Evolutionary conservation across 1,139 yeast genomes (phyloP).

Genomic region (Debaryomyces nepalensis): DNA sequence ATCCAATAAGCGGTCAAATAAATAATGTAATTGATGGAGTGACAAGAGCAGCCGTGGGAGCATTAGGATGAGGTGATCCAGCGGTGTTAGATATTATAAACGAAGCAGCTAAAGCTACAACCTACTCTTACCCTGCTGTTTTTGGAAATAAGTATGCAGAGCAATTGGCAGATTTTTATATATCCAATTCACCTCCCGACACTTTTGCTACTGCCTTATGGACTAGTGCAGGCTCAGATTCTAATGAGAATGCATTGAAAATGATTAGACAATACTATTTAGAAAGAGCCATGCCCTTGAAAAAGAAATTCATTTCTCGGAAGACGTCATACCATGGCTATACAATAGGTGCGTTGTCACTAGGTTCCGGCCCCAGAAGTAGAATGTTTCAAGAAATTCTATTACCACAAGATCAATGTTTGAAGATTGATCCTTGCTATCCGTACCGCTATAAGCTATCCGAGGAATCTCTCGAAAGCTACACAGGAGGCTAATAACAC

Average conservation of each 20-base stretch:
- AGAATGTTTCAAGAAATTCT: constrained; percentile 46
- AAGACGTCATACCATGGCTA: constrained; percentile 62
- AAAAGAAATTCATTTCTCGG: constrained; percentile 57
- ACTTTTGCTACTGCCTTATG: constrained; percentile 58
- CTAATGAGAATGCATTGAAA: constrained; percentile 63
- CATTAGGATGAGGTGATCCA: constrained; percentile 61
- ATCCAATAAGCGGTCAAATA: constrained; percentile 48
- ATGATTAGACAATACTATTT: constrained; percentile 59
- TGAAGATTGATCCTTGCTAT: constrained; percentile 51
- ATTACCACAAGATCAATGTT: constrained; percentile 43
- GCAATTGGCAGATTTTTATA: constrained; percentile 55
- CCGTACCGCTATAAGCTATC: constrained; percentile 54
- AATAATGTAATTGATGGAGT: constrained; percentile 52
- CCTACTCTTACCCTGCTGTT: constrained; percentile 50
- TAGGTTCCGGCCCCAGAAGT: constrained; percentile 49
- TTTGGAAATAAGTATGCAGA: constrained; percentile 52
- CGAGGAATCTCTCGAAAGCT: constrained; percentile 54
- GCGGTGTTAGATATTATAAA: constrained; percentile 52
- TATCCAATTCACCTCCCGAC: constrained; percentile 55
- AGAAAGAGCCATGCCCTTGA: constrained; percentile 53
- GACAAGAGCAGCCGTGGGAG: constrained; percentile 71
- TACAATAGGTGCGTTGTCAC: constrained; percentile 58
- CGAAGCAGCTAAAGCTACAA: constrained; percentile 50
- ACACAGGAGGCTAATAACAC: constrained; percentile 48
- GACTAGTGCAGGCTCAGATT: constrained; percentile 66